phyloP scores from a whole-genome alignment of 1,139 yeast genomes.

The Torulaspora pretoriensis region DNA sequence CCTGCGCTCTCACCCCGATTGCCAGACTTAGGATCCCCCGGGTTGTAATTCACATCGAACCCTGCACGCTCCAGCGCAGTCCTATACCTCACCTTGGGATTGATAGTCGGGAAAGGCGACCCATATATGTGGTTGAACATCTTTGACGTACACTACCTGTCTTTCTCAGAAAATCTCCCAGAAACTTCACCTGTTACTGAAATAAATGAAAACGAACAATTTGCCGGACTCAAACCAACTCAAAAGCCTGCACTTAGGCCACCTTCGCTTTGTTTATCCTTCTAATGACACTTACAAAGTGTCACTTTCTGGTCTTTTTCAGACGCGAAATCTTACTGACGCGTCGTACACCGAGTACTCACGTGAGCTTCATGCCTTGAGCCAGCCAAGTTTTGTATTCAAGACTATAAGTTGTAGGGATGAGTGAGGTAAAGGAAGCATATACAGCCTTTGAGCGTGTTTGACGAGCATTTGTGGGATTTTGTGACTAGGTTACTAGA shows the following conservation, averaged over 20 bases:
- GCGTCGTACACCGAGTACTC: background rate
- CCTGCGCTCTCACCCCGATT: background rate
- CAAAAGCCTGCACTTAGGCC: background rate
- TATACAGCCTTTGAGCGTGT: background rate
- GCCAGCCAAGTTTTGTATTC: slow-evolving; percentile 2
- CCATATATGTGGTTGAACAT: slow-evolving; percentile 30
- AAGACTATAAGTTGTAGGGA: background rate
- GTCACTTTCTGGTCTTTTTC: background rate
- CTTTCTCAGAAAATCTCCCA: background rate
- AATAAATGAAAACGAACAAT: background rate
- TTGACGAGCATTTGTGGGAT: background rate
- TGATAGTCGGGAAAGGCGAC: slow-evolving; percentile 57
- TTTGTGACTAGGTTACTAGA: background rate
- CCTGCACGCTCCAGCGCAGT: slow-evolving; percentile 68
- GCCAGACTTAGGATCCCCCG: slow-evolving; percentile 1
- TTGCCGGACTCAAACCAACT: background rate
- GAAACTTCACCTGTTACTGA: background rate
- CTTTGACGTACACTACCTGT: background rate
- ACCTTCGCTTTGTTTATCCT: background rate
- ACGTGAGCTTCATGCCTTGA: background rate
- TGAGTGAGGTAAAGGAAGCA: background rate
- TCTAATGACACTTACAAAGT: background rate
- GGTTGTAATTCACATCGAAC: slow-evolving; percentile 44
- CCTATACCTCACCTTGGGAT: slow-evolving; percentile 49
- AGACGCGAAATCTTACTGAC: slow-evolving; percentile 1